Evolutionary conservation across 176 grass and related monocot species (phyloP).

Genomic region (Coix lacrymajobi): DNA sequence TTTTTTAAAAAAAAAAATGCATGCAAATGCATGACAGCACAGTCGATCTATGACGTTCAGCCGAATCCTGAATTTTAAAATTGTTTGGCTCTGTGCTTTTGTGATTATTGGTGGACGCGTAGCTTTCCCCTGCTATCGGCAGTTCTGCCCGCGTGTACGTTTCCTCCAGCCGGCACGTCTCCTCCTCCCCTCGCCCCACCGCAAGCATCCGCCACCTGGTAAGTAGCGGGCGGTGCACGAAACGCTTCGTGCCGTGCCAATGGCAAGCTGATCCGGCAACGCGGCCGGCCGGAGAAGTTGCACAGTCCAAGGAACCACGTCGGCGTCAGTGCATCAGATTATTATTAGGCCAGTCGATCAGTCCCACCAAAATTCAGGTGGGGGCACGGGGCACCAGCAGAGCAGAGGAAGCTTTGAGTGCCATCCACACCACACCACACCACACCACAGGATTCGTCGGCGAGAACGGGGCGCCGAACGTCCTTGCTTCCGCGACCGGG

Average conservation of each 20-base stretch:
- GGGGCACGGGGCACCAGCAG: background rate
- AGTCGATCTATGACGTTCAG: too few species aligned
- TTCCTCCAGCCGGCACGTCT: conserved; percentile 12
- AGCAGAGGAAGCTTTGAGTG: conserved; percentile 8
- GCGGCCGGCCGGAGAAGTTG: background rate
- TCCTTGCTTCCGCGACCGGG: conserved; percentile 2
- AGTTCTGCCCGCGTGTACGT: background rate
- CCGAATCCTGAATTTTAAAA: background rate
- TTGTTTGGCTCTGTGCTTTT: background rate
- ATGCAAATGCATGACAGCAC: background rate
- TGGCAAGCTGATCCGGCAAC: background rate
- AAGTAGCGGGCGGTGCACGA: background rate
- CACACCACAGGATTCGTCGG: too few species aligned
- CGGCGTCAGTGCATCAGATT: background rate
- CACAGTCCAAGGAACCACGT: conserved; percentile 31
- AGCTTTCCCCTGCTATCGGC: background rate
- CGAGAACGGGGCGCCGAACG: background rate
- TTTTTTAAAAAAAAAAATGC: too few species aligned
- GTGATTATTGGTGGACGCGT: background rate
- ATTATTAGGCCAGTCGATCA: background rate
- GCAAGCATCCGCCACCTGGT: background rate
- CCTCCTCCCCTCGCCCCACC: background rate
- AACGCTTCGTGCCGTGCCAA: background rate
- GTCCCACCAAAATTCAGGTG: background rate
- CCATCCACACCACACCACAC: conserved; percentile 18